Base-by-base conservation (phyloP, 1,139 yeast genomes). In the Pneumocystis canis region DNA sequence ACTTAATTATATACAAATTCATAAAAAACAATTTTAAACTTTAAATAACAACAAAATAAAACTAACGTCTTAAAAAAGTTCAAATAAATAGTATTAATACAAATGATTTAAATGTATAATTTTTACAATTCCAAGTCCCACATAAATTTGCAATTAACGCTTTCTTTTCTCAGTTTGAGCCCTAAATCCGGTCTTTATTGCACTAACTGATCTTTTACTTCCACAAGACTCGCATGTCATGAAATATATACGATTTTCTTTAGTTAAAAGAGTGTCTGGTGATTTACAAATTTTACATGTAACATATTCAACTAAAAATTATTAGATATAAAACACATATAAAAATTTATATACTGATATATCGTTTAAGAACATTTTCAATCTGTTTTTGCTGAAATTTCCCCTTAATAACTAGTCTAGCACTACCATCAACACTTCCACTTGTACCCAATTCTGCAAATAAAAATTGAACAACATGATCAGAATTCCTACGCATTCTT, bases 401-500 rank as follows among this genome's bases (percentile, higher is more conserved):
- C 79, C 99, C 99, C 81, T 89, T 92, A 75, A 92, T 89, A 67
- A 92, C 90, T 73, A 92, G 82, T 77, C 98, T 85, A 80, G 89
- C 88, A 75, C 89, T 90, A 74, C 97, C 98, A 77, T 92, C 99
- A 67, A 92, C 92, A 65, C 97, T 90, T 73, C 99, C 99, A 2
- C 97, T 89, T 31, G 99, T 92, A 84, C 98, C 99, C 82, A 92
- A 81, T 79, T 92, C 99, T 1, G 98, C 97, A 77, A 92, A 94
- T 77, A 92, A 78, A 77, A 87, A 92, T 79, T 89, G 97, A 75
- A 90, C 92, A 69, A 92, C 85, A 78, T 94, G 98, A 72, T 92
- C 98, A 69, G 96, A 94, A 64, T 90, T 88, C 79, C 99, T 85
- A 77, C 90, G 97, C 79, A 92, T 82, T 66, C 90, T 92, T 70